These are phyloP conservation scores for Ammopiptanthus mongolicus DNA, from an alignment of 306 rosid species.

Conservation along the genomic window DNA sequence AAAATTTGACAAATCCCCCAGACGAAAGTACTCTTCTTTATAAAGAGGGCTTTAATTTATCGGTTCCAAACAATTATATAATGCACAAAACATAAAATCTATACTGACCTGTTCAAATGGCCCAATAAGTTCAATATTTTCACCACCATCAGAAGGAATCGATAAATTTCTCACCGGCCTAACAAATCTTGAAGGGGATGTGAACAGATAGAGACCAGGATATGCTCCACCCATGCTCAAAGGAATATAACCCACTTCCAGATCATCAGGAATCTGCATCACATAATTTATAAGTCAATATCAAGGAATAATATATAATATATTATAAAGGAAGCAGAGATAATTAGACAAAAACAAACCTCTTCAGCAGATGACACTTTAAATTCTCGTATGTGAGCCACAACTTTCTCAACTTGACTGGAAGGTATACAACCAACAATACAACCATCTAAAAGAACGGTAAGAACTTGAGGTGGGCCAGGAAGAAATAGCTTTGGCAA, in stretches of 20 bases:
- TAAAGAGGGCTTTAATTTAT: background rate
- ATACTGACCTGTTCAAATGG: slow-evolving; percentile 90
- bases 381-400: slow-evolving; percentile 60
- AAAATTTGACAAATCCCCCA: background rate
- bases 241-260: slow-evolving; percentile 94
- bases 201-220: slow-evolving; percentile 84
- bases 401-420: slow-evolving; percentile 72
- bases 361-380: slow-evolving; percentile 58
- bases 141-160: slow-evolving; percentile 44
- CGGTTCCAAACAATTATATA: background rate
- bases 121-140: slow-evolving; percentile 76
- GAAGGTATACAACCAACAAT: slow-evolving; percentile 68
- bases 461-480: slow-evolving; percentile 77
- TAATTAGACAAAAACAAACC: slow-evolving; percentile 44
- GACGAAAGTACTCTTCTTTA: background rate
- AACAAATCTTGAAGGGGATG: slow-evolving; percentile 77
- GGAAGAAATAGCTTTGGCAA: slow-evolving; percentile 57
- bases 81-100: background rate
- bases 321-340: background rate
- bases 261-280: slow-evolving; percentile 77
- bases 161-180: slow-evolving; percentile 86
- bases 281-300: slow-evolving; percentile 17
- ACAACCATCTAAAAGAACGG: slow-evolving; percentile 81
- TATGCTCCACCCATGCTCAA: slow-evolving; percentile 84
- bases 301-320: slow-evolving; percentile 3